A percentile compares a stretch with the other conserved stretches of the same genome.
Evolutionary conservation across 768 basidiomycete species (phyloP).

Genomic region (Mycena haematopus): DNA sequence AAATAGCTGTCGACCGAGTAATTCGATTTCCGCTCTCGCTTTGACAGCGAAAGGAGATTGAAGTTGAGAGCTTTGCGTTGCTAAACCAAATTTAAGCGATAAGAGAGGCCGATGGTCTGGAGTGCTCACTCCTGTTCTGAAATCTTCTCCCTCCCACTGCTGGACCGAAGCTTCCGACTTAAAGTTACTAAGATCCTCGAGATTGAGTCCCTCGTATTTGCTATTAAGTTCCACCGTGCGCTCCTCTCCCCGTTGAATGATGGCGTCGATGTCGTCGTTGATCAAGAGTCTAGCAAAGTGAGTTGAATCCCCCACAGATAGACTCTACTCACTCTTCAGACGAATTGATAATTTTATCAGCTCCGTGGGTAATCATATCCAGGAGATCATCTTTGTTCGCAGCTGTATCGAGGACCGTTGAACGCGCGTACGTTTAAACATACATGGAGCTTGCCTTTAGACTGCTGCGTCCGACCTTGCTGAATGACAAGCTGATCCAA

Average conservation of each 20-base stretch:
- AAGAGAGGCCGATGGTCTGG: neutral
- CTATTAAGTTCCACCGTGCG: slow-evolving; percentile 86
- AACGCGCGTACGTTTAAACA: neutral
- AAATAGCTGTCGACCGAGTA: slow-evolving; percentile 97
- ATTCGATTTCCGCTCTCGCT: slow-evolving; percentile 92
- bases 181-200: slow-evolving; percentile 97
- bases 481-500: slow-evolving; percentile 97
- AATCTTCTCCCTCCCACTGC: slow-evolving; percentile 97
- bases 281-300: slow-evolving; percentile 61
- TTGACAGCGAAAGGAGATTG: slow-evolving; percentile 85
- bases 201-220: slow-evolving; percentile 91
- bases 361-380: slow-evolving; percentile 98
- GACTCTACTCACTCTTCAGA: slow-evolving; percentile 62
- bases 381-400: slow-evolving; percentile 95
- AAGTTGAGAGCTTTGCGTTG: slow-evolving; percentile 75
- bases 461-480: slow-evolving; percentile 84
- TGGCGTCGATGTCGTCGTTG: slow-evolving; percentile 92
- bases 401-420: slow-evolving; percentile 49
- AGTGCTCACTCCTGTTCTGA: slow-evolving; percentile 68
- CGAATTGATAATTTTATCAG: slow-evolving; percentile 93
- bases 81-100: slow-evolving; percentile 8
- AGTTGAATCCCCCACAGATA: neutral
- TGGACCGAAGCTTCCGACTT: slow-evolving; percentile 91
- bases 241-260: slow-evolving; percentile 91
- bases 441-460: slow-evolving; percentile 63